These are phyloP conservation scores for Camelina hispida DNA, from an alignment of 345 rosid species.

Conservation along the genomic window DNA sequence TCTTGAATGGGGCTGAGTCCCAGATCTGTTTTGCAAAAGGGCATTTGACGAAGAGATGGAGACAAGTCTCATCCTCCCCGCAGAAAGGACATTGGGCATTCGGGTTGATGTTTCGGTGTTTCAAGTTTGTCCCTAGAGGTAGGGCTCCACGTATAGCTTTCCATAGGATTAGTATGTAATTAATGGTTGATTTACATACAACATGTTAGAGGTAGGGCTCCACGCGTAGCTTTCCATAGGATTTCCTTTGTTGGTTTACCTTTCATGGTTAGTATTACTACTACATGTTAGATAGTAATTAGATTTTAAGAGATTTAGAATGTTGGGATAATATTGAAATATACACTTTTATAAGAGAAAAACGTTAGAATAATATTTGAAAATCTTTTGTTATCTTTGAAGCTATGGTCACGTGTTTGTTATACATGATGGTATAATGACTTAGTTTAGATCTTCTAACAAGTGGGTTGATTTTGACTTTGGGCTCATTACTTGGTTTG, in stretches of 20 bases:
- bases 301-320: neutral
- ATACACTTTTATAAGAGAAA: no score
- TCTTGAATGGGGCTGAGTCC: no score
- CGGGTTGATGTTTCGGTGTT: no score
- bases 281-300: neutral
- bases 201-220: no score
- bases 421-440: neutral
- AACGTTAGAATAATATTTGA: no score
- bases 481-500: neutral
- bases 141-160: no score
- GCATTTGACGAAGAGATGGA: no score
- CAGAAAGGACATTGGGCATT: no score
- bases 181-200: neutral
- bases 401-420: neutral
- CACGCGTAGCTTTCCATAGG: neutral
- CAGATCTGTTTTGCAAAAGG: no score
- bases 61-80: no score
- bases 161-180: neutral
- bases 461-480: neutral
- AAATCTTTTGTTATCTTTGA: no score
- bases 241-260: constrained; percentile 81
- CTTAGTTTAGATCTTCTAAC: neutral
- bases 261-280: neutral
- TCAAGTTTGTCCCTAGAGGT: no score
- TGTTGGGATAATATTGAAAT: neutral